A percentile compares a stretch with the other conserved stretches of the same genome.
phyloP scores from a whole-genome alignment of 2,329 filamentous ascomycete species.

The Curvularia sp. region DNA sequence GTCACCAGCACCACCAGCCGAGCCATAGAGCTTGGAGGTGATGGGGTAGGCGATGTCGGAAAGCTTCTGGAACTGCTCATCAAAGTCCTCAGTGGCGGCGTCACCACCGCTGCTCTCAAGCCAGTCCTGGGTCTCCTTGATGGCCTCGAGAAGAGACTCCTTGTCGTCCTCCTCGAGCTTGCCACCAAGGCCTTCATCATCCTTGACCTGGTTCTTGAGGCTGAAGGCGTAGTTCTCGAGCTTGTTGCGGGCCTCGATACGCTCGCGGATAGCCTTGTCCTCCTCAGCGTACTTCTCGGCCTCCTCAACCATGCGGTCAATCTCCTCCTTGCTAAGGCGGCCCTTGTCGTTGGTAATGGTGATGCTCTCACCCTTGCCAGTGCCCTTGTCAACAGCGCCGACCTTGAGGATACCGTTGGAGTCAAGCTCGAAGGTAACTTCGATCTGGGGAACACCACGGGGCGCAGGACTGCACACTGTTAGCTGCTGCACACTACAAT shows the following conservation, averaged over 20 bases:
- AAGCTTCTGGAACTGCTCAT: slow-evolving; percentile 99
- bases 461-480: slow-evolving; percentile 69
- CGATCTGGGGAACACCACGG: slow-evolving; percentile 96
- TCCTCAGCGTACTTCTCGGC: slow-evolving; percentile 99
- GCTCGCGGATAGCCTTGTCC: slow-evolving; percentile 96
- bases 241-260: slow-evolving; percentile 94
- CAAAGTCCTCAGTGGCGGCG: slow-evolving; percentile 90
- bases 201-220: slow-evolving; percentile 98
- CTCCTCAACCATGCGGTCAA: slow-evolving; percentile 98
- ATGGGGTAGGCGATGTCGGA: slow-evolving; percentile 97
- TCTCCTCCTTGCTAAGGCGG: slow-evolving; percentile 93
- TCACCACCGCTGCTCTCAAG: slow-evolving; percentile 91
- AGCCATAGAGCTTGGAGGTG: slow-evolving; percentile 93
- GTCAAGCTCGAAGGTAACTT: slow-evolving; percentile 97
- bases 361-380: slow-evolving; percentile 95
- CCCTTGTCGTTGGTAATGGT: slow-evolving; percentile 99
- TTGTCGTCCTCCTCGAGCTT: slow-evolving; percentile 99
- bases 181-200: slow-evolving; percentile 94
- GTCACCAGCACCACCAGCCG: slow-evolving; percentile 67
- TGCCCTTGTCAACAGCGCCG: slow-evolving; percentile 95
- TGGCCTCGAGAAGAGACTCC: slow-evolving; percentile 91
- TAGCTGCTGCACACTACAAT: slow-evolving; percentile 15
- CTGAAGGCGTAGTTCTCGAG: slow-evolving; percentile 99
- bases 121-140: slow-evolving; percentile 98
- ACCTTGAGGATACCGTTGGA: slow-evolving; percentile 99